Conservation (phyloP, 2,329 filamentous ascomycete genomes). For the Chrysosporium keratinophilum region DNA sequence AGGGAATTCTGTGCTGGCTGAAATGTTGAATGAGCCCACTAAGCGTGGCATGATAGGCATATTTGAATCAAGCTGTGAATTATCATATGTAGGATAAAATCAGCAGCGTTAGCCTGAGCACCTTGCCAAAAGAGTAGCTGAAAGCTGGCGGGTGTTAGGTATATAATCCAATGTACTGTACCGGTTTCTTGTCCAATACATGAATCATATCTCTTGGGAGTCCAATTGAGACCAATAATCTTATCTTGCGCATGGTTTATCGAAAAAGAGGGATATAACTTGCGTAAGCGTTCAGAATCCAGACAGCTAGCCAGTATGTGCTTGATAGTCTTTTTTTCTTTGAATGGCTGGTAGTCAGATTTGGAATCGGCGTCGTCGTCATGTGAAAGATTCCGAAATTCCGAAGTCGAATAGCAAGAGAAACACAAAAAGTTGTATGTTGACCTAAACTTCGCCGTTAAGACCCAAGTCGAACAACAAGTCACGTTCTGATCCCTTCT, state of each 20-base stretch:
- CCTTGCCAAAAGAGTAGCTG: neutral
- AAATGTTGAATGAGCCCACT: neutral
- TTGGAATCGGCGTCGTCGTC: no score
- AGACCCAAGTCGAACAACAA: neutral
- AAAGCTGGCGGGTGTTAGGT: neutral
- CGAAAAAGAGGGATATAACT: neutral
- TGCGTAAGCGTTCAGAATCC: neutral
- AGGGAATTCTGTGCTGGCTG: neutral
- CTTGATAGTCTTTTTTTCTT: neutral
- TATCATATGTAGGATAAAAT: neutral
- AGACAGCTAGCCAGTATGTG: neutral
- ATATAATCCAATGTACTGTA: slow-evolving; percentile 17
- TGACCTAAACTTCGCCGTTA: neutral
- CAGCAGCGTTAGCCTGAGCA: neutral
- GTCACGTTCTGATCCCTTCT: neutral
- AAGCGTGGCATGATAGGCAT: neutral
- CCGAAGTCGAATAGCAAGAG: neutral
- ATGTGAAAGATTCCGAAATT: no score
- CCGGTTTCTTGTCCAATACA: slow-evolving; percentile 13
- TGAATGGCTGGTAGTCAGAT: no score
- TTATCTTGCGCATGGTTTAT: neutral
- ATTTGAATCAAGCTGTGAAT: neutral
- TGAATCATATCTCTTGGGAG: slow-evolving; percentile 12
- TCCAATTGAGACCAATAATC: slow-evolving; percentile 3
- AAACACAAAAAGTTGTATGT: neutral